phyloP scores from a whole-genome alignment of 73 alveolate genomes.

The Durusdinium trenchii region DNA sequence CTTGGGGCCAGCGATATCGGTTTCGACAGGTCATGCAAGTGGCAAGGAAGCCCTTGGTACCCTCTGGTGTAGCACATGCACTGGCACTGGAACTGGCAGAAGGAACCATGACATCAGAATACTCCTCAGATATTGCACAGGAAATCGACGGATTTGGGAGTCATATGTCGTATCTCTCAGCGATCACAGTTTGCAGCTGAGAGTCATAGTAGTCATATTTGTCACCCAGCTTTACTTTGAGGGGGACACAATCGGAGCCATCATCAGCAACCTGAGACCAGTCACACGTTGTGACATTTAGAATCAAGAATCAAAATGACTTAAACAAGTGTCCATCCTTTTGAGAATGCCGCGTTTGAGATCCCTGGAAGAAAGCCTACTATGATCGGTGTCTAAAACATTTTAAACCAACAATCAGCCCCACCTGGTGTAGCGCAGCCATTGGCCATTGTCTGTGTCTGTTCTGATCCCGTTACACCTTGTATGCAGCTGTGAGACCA shows the following conservation, averaged over 20 bases:
- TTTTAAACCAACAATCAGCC: too few species aligned
- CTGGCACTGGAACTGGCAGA: slow-evolving; percentile 6
- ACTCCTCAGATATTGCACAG: background rate
- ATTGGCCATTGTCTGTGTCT: too few species aligned
- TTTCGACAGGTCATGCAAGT: background rate
- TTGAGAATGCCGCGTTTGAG: too few species aligned
- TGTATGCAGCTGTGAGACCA: background rate
- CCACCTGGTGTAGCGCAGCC: too few species aligned
- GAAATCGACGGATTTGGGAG: background rate
- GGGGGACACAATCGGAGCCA: slow-evolving; percentile 87
- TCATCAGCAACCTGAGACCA: slow-evolving; percentile 79
- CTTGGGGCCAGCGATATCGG: background rate
- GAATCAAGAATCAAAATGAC: too few species aligned
- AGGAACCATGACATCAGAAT: slow-evolving; percentile 33
- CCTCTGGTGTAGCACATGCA: slow-evolving; percentile 33
- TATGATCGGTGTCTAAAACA: too few species aligned
- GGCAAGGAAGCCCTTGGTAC: slow-evolving; percentile 53
- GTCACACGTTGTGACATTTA: background rate
- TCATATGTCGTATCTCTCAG: background rate
- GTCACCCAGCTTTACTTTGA: slow-evolving; percentile 60
- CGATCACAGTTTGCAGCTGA: background rate
- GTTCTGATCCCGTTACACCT: background rate
- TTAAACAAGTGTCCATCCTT: too few species aligned
- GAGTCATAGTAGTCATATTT: slow-evolving; percentile 70
- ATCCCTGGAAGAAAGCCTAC: too few species aligned